phyloP scores from a whole-genome alignment of 176 grass and related monocot genomes.

The Avena sativa region DNA sequence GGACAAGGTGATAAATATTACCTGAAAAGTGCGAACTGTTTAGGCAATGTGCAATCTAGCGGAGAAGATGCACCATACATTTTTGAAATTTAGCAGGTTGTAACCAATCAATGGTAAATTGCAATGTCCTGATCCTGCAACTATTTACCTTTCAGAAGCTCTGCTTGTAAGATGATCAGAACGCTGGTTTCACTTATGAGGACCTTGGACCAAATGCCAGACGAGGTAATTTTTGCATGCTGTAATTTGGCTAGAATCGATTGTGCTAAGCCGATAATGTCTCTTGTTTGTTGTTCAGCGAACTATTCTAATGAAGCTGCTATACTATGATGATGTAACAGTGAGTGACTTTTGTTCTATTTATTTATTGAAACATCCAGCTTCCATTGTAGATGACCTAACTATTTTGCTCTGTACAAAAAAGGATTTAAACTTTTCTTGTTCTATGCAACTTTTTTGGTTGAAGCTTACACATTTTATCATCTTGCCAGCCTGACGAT shows the following conservation, averaged over 20 bases:
- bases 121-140: slow-evolving; percentile 39
- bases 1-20: no score
- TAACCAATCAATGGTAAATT: background rate
- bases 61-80: no score
- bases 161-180: slow-evolving; percentile 97
- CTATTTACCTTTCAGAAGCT: slow-evolving; percentile 60
- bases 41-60: no score
- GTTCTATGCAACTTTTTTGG: slow-evolving; percentile 40
- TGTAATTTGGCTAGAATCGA: slow-evolving; percentile 30
- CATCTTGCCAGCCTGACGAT: slow-evolving; percentile 66
- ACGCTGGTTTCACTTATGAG: slow-evolving; percentile 93
- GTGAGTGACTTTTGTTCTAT: slow-evolving; percentile 52
- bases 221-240: slow-evolving; percentile 59
- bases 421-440: background rate
- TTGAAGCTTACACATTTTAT: slow-evolving; percentile 26
- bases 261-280: slow-evolving; percentile 35
- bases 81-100: background rate
- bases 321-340: slow-evolving; percentile 89
- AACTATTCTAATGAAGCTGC: slow-evolving; percentile 95
- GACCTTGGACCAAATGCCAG: slow-evolving; percentile 93
- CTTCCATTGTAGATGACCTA: slow-evolving; percentile 19
- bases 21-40: no score
- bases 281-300: slow-evolving; percentile 61
- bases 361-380: slow-evolving; percentile 14
- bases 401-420: background rate